Conservation (phyloP, 139 green algal species). For the Micractinium conductrix region DNA sequence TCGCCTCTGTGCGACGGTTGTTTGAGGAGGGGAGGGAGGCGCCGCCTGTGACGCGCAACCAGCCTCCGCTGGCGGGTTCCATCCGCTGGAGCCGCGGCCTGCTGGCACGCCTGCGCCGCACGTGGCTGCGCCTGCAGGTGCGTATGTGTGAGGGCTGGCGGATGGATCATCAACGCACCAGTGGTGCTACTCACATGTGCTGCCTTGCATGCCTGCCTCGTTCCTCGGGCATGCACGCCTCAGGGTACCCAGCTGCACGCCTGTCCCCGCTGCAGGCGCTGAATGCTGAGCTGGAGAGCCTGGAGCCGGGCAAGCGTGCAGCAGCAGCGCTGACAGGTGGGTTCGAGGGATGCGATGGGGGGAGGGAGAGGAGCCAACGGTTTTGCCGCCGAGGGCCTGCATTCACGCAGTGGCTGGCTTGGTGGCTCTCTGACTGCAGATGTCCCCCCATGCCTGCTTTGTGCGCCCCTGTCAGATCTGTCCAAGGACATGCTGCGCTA, state of each 20-base stretch:
- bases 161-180: too few relatives aligned
- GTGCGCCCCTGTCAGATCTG: conserved; percentile 41
- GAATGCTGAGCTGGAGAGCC: conserved; percentile 54
- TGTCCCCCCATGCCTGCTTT: not conserved
- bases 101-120: conserved; percentile 83
- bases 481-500: conserved; percentile 82
- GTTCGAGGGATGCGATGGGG: not conserved
- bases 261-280: too few relatives aligned
- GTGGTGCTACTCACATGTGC: too few relatives aligned
- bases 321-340: conserved; percentile 17
- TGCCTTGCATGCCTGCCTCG: too few relatives aligned
- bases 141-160: conserved; percentile 67
- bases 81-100: conserved; percentile 89
- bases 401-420: too few relatives aligned
- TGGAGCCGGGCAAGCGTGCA: conserved; percentile 31
- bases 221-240: too few relatives aligned
- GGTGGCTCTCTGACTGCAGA: not conserved
- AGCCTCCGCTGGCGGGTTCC: conserved; percentile 84
- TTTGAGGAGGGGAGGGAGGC: conserved; percentile 44
- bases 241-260: too few relatives aligned
- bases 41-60: conserved; percentile 82
- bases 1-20: not conserved
- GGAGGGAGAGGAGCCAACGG: not conserved
- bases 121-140: conserved; percentile 78
- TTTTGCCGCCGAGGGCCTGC: not conserved